phyloP scores from a whole-genome alignment of 805 yeast genomes.

The Kluyveromyces starmeri region DNA sequence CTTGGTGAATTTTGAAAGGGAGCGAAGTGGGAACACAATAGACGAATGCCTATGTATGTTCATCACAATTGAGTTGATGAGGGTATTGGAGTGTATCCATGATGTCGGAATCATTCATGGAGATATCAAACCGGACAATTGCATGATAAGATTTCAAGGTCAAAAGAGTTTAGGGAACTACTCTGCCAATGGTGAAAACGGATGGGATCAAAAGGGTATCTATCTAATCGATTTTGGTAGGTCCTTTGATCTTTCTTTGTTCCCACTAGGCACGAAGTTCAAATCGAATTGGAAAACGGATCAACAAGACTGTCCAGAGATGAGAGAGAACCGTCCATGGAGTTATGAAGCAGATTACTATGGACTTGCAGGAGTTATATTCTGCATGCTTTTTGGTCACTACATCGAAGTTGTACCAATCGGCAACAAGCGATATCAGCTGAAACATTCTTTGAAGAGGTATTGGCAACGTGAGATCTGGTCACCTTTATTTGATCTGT shows the following conservation, averaged over 20 bases:
- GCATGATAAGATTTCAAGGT: constrained; percentile 54
- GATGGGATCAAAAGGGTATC: constrained; percentile 48
- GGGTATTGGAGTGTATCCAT: constrained; percentile 55
- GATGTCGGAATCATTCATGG: constrained; percentile 66
- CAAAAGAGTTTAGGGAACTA: constrained; percentile 21
- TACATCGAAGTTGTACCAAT: constrained; percentile 39
- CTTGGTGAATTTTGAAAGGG: constrained; percentile 44
- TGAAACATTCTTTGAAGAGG: constrained; percentile 46
- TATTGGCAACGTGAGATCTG: constrained; percentile 73
- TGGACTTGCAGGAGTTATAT: constrained; percentile 70
- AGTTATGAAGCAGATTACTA: constrained; percentile 73
- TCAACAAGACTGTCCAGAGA: constrained; percentile 64
- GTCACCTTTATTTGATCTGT: constrained; percentile 51
- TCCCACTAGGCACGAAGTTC: constrained; percentile 44
- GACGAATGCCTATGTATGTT: constrained; percentile 60
- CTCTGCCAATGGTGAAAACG: constrained; percentile 29
- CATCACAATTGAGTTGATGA: constrained; percentile 55
- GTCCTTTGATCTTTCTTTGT: constrained; percentile 59
- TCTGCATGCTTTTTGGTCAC: constrained; percentile 63
- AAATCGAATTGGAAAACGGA: constrained; percentile 52
- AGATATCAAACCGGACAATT: constrained; percentile 77
- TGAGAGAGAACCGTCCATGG: constrained; percentile 57
- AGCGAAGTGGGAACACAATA: constrained; percentile 24
- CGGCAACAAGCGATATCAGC: constrained; percentile 24
- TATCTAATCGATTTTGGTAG: constrained; percentile 75